Conservation (phyloP, 306 rosid genomes). For the Spatholobus suberectus region DNA sequence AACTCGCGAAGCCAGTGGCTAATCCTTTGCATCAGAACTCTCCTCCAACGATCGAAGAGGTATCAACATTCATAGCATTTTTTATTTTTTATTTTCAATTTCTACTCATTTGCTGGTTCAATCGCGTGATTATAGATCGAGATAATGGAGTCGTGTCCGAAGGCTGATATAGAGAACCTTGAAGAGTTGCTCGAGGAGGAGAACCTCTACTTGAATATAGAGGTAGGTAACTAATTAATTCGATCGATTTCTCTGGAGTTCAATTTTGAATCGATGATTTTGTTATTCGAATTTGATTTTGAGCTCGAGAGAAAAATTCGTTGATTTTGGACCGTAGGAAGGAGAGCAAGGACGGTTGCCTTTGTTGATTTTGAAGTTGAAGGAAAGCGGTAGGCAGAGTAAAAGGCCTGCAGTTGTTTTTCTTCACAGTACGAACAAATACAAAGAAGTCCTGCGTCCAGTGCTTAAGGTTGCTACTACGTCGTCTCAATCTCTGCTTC, state of each 20-base stretch:
- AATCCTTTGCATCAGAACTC: slow-evolving; percentile 59
- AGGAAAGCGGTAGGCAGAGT: slow-evolving; percentile 55
- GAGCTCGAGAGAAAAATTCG: not conserved
- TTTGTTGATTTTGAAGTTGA: slow-evolving; percentile 75
- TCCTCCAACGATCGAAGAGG: slow-evolving; percentile 59
- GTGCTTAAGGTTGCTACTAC: slow-evolving; percentile 70
- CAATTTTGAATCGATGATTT: not conserved
- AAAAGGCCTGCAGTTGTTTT: slow-evolving; percentile 79
- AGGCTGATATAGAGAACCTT: slow-evolving; percentile 50
- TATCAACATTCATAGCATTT: slow-evolving; percentile 24
- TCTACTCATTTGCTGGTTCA: not conserved
- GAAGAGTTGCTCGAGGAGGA: slow-evolving; percentile 74
- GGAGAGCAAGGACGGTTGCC: slow-evolving; percentile 95
- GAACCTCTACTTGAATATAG: slow-evolving; percentile 68
- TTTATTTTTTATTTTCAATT: not conserved
- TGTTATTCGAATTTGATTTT: slow-evolving; percentile 19
- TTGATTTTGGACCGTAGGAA: slow-evolving; percentile 50
- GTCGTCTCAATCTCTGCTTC: not conserved
- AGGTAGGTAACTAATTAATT: slow-evolving; percentile 62
- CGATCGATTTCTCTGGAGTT: not conserved
- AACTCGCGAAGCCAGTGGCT: slow-evolving; percentile 60
- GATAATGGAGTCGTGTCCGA: slow-evolving; percentile 67
- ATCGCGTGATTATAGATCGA: slow-evolving; percentile 41
- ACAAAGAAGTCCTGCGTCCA: slow-evolving; percentile 80
- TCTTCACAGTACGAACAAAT: slow-evolving; percentile 70